Evolutionary conservation across 1,284 basidiomycete species (phyloP).

Genomic region (Athelia sp.): DNA sequence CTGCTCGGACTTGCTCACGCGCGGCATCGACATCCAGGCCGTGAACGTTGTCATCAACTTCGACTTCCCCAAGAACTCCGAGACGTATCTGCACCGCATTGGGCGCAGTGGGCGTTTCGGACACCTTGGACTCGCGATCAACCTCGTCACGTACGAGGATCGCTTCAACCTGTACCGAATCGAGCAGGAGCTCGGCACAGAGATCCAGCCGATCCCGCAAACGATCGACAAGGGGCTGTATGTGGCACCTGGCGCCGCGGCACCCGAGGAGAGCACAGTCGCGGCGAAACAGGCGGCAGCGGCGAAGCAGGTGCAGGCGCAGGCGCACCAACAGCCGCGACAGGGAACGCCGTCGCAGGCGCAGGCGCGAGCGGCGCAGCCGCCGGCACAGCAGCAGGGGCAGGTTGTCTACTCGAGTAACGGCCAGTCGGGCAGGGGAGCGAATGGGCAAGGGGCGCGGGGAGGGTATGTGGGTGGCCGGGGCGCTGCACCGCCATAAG

Average conservation of each 20-base stretch:
- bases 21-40: slow-evolving; percentile 99
- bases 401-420: slow-evolving; percentile 18
- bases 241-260: slow-evolving; percentile 59
- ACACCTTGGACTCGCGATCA: slow-evolving; percentile 96
- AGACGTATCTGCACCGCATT: slow-evolving; percentile 97
- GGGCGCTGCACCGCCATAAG: background rate
- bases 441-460: background rate
- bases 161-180: slow-evolving; percentile 97
- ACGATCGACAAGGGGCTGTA: slow-evolving; percentile 92
- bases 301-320: slow-evolving; percentile 17
- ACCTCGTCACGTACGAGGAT: slow-evolving; percentile 95
- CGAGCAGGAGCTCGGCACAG: slow-evolving; percentile 97
- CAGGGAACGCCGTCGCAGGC: slow-evolving; percentile 7
- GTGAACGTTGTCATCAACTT: slow-evolving; percentile 99
- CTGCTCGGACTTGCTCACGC: slow-evolving; percentile 93
- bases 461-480: too few species aligned
- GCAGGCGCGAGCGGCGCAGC: slow-evolving; percentile 10
- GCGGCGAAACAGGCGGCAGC: slow-evolving; percentile 33
- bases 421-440: slow-evolving; percentile 6
- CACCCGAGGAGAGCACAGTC: slow-evolving; percentile 39
- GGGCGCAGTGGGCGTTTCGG: slow-evolving; percentile 97
- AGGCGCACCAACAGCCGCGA: slow-evolving; percentile 10
- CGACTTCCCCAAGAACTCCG: slow-evolving; percentile 98
- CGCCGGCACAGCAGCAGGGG: slow-evolving; percentile 7
- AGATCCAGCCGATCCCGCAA: slow-evolving; percentile 95